Evolutionary conservation across 2,329 filamentous ascomycete genomes (phyloP).

Genomic region (Xylariales sp.): DNA sequence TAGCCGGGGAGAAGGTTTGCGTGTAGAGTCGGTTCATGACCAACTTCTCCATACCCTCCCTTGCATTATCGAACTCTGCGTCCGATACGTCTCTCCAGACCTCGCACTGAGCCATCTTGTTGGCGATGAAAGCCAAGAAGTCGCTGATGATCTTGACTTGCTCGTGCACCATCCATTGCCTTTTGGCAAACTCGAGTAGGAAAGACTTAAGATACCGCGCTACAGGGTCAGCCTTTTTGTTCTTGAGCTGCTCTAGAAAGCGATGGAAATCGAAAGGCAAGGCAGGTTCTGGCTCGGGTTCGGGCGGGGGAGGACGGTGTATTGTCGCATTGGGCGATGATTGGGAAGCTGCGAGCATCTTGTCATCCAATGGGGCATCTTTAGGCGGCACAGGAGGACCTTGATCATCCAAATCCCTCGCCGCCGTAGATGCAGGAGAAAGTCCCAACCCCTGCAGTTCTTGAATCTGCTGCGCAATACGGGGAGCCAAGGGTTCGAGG

Average conservation of each 20-base stretch:
- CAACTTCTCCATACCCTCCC: constrained; percentile 98
- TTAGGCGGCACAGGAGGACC: constrained; percentile 58
- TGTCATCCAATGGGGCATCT: constrained; percentile 46
- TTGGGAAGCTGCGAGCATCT: constrained; percentile 27
- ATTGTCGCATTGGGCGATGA: constrained; percentile 45
- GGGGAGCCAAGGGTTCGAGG: constrained; percentile 64
- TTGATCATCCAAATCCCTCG: constrained; percentile 34
- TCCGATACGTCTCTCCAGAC: constrained; percentile 96
- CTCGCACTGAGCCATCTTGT: constrained; percentile 97
- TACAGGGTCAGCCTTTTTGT: constrained; percentile 96
- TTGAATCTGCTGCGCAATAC: constrained; percentile 43
- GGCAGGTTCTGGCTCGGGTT: constrained; percentile 73
- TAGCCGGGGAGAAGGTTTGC: constrained; percentile 94
- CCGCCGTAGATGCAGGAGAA: constrained; percentile 33
- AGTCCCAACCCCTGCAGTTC: constrained; percentile 40
- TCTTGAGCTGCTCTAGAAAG: constrained; percentile 90
- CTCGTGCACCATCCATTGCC: constrained; percentile 99
- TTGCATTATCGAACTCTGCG: constrained; percentile 95
- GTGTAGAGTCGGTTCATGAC: constrained; percentile 97
- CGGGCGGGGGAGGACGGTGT: constrained; percentile 65
- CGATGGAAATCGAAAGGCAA: constrained; percentile 96
- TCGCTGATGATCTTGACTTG: constrained; percentile 98
- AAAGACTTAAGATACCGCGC: constrained; percentile 95
- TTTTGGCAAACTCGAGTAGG: constrained; percentile 88
- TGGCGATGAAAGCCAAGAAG: constrained; percentile 92